Base-by-base conservation (phyloP, 768 basidiomycete genomes). In the Suillus brevipes region DNA sequence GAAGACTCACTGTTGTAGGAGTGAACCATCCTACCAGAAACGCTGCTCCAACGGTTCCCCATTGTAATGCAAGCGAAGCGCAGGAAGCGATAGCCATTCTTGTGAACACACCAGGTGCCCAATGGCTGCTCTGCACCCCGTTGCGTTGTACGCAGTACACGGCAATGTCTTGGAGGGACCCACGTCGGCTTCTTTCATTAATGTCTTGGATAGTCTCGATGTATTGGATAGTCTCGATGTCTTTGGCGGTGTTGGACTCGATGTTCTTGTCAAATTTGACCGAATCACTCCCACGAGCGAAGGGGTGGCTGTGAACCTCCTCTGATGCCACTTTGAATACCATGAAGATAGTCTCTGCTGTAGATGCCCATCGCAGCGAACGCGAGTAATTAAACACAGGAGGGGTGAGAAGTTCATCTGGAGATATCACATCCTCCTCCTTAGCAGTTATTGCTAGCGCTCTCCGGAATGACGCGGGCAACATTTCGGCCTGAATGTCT, bases 11-110 rank as follows among this genome's bases (percentile, higher is more conserved):
- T 9, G 66, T 67, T 6, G 74, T 75, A 18, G 74, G 74, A 3
- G 74, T 75, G 50, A 68, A 69, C 61, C 66, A 68, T 18, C 68
- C 69, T 6, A 72, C 67, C 20, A 72, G 18, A 34, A 72, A 43
- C 8, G 74, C 73, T 2, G 70, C 71, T 16, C 74, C 73, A 14
- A 66, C 61, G 3, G 73, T 71, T 9, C 64, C 67, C 74, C 74
- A 76, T 63, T 75, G 73, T 36, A 75, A 52, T 12, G 61, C 57
- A 7, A 75, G 60, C 16, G 72, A 69, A 13, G 64, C 47, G 10
- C 65, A 9, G 8, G 74, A 70, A 18, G 74, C 74, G 36, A 71
- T 47, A 13, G 62, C 16, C 25, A 74, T 67, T 43, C 73, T 62
- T 34, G 38, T 53, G 53, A 67, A 70, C 28, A 68, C 66, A 1